Evolutionary conservation across 306 rosid genomes (phyloP).

Genomic region (Castanea mollissima): DNA sequence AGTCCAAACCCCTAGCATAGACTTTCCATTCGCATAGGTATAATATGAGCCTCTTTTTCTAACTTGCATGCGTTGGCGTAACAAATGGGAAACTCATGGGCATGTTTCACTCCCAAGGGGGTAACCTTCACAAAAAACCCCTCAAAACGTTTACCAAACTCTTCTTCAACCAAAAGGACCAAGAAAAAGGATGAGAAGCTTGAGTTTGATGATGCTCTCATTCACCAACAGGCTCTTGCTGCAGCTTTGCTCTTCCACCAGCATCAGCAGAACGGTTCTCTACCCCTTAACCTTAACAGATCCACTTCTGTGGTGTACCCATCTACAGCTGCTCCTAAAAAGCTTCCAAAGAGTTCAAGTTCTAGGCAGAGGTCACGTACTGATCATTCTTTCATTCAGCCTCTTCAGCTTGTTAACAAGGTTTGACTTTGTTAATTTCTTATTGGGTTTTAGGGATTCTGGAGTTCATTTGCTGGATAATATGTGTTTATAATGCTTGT

Average conservation of each 20-base stretch:
- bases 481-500: background rate
- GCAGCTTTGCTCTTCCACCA: slow-evolving; percentile 55
- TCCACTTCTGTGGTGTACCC: slow-evolving; percentile 64
- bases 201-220: slow-evolving; percentile 37
- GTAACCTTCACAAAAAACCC: background rate
- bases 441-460: background rate
- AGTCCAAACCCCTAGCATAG: slow-evolving; percentile 21
- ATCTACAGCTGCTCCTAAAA: slow-evolving; percentile 52
- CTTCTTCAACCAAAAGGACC: slow-evolving; percentile 34
- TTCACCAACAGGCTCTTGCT: slow-evolving; percentile 78
- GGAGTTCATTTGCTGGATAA: too few relatives aligned
- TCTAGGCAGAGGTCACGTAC: slow-evolving; percentile 73
- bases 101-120: background rate
- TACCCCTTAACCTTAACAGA: slow-evolving; percentile 56
- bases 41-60: too few relatives aligned
- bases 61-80: too few relatives aligned
- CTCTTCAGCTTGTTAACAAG: slow-evolving; percentile 82
- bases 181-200: slow-evolving; percentile 38
- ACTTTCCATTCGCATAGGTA: background rate
- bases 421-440: slow-evolving; percentile 7
- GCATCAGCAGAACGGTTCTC: slow-evolving; percentile 41
- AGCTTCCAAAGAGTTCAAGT: slow-evolving; percentile 78
- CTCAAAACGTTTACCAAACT: background rate
- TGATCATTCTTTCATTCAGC: slow-evolving; percentile 80
- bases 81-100: slow-evolving; percentile 3